Base-by-base conservation (phyloP, 306 rosid species). In the Citrullus amarus region DNA sequence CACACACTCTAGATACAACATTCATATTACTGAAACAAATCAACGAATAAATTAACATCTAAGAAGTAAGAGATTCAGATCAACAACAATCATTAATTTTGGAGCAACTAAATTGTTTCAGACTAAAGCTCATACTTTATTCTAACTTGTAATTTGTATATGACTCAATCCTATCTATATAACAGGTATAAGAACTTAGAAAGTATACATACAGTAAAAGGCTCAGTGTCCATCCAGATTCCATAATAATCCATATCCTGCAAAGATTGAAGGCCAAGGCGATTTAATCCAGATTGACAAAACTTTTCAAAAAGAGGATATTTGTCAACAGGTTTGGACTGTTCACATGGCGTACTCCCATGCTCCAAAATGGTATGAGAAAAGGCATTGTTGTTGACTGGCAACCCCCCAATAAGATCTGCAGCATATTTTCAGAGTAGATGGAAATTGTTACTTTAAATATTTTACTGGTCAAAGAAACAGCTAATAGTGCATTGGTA, bases 201-300 rank as follows among this genome's bases (percentile, higher is more conserved):
- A 76, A 76, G 79, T 14, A 76, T 34, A 56, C 66, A 56, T 44
- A 58, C 68, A 50, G 77, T 30, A 82, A 82, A 87, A 68, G 91
- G 91, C 79, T 89, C 87, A 43, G 86, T 88, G 88, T 91, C 90
- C 84, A 81, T 82, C 99, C 99, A 95, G 81, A 82, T 85, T 80
- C 70, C 84, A 79, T 77, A 79, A 60, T 85, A 85, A 81, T 88
- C 84, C 72, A 81, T 79, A 70, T 86, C 87, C 79, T 75, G 77
- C 80, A 75, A 84, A 68, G 83, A 81, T 82, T 85, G 11, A 41
- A 91, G 87, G 78, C 93, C 93, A 79, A 89, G 96, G 76, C 79
- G 92, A 82, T 83, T 78, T 77, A 92, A 75, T 79, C 94, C 99
- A 81, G 97, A 86, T 55, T 75, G 79, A 80, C 92, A 85, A 78